A percentile compares a stretch with the other conserved stretches of the same genome.
Conservation (phyloP, 192 early-diverging fungal genomes). For the Dissophora ornata region DNA sequence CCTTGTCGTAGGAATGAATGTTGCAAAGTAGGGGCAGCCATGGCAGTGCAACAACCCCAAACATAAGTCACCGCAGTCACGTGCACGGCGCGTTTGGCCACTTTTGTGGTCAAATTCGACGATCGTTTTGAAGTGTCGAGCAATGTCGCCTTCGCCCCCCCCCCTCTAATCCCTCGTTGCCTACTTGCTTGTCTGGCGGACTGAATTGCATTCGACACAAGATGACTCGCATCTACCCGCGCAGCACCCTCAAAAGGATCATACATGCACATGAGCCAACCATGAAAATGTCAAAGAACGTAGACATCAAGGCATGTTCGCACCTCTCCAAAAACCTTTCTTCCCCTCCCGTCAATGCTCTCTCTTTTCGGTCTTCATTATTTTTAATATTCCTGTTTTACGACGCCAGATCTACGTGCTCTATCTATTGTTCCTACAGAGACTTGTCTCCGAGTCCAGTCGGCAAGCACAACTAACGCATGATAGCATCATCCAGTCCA, state of each 20-base stretch:
- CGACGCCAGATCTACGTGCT: constrained; percentile 56
- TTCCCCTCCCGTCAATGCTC: neutral
- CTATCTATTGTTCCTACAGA: constrained; percentile 46
- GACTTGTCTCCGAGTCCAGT: constrained; percentile 40
- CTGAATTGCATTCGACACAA: no score
- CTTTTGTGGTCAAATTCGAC: no score
- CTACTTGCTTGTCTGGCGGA: no score
- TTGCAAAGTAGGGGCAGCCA: no score
- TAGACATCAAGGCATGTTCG: constrained; percentile 42
- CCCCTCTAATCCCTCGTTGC: no score
- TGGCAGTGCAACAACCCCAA: no score
- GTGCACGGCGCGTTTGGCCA: no score
- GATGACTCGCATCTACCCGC: constrained; percentile 55
- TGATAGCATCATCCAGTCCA: constrained; percentile 49
- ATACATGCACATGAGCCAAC: constrained; percentile 51
- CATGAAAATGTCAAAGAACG: constrained; percentile 47
- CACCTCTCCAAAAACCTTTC: neutral
- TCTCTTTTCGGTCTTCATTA: neutral
- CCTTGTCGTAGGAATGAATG: neutral
- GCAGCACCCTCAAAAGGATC: constrained; percentile 46
- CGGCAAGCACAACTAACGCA: constrained; percentile 36
- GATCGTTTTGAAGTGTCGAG: no score
- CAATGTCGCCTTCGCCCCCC: no score
- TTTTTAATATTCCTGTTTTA: neutral
- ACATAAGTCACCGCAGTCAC: no score